Evolutionary conservation across 345 rosid genomes (phyloP).

Genomic region (Eucalyptus lansdowneana): DNA sequence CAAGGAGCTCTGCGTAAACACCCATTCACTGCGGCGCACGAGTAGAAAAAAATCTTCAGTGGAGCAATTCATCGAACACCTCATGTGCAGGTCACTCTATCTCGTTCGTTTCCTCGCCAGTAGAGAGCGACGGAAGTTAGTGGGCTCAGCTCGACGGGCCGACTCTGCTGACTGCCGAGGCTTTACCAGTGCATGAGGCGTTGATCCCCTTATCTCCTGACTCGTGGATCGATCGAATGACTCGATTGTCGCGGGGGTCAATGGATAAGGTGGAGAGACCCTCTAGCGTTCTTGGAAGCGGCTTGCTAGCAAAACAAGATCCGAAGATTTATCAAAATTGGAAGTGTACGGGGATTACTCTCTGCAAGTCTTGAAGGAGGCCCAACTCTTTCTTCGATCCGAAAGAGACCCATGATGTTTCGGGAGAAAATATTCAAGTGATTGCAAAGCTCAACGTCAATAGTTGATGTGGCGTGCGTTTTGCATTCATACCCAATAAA

Average conservation of each 20-base stretch:
- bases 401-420: not conserved
- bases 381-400: not conserved
- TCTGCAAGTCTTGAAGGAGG: not conserved
- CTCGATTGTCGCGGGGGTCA: not conserved
- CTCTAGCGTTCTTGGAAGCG: not conserved
- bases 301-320: not conserved
- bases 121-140: not conserved
- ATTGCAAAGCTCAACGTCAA: not conserved
- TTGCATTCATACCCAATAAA: not conserved
- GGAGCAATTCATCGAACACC: not conserved
- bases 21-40: not conserved
- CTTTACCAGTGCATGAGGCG: not conserved
- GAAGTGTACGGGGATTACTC: not conserved
- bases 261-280: not conserved
- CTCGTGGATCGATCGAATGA: not conserved
- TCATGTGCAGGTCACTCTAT: not conserved
- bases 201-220: not conserved
- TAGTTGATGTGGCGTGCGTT: not conserved
- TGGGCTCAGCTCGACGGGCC: not conserved
- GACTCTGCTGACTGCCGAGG: not conserved
- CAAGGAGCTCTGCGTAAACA: not conserved
- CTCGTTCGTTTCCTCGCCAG: not conserved
- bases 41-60: not conserved
- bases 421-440: not conserved
- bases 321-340: not conserved